These are phyloP conservation scores for Boletellus emodensis DNA, from an alignment of 768 basidiomycete genomes.

Conservation along the genomic window DNA sequence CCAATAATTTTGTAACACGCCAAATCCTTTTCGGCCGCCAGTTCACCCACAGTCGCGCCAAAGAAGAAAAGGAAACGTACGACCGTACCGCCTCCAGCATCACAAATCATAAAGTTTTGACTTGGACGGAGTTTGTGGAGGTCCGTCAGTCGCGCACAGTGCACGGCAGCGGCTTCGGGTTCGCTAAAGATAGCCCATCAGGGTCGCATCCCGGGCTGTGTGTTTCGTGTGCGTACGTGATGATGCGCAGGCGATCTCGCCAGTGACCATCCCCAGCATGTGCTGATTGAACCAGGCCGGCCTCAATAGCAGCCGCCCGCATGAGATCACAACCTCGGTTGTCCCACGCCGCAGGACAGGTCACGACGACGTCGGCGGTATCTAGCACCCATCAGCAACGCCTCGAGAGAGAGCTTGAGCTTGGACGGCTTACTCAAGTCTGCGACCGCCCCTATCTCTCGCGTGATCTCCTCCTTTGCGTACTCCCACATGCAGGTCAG, in stretches of 20 bases:
- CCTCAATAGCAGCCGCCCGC: conserved; percentile 78
- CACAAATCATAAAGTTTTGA: conserved; percentile 89
- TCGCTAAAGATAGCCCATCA: conserved; percentile 38
- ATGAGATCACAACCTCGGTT: conserved; percentile 80
- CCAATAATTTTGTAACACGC: conserved; percentile 80
- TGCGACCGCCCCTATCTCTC: conserved; percentile 80
- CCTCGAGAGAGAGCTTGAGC: neutral
- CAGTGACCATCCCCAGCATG: conserved; percentile 67
- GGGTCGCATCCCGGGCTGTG: neutral
- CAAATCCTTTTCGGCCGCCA: conserved; percentile 26
- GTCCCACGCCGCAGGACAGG: conserved; percentile 91
- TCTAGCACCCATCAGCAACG: conserved; percentile 40
- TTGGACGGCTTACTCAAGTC: conserved; percentile 61
- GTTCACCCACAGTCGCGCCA: conserved; percentile 1
- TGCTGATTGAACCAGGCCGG: conserved; percentile 72
- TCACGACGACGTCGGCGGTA: conserved; percentile 79
- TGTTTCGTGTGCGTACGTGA: conserved; percentile 46
- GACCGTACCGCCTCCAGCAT: conserved; percentile 83
- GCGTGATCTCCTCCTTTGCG: conserved; percentile 81
- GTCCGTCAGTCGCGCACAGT: conserved; percentile 78
- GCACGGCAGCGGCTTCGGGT: conserved; percentile 86
- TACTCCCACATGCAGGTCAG: conserved; percentile 82
- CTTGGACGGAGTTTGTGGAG: conserved; percentile 74
- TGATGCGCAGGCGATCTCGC: conserved; percentile 79
- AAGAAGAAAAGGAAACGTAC: conserved; percentile 30